Base-by-base conservation (phyloP, 257 asterid genomes). In the Solanum pinnatisectum region DNA sequence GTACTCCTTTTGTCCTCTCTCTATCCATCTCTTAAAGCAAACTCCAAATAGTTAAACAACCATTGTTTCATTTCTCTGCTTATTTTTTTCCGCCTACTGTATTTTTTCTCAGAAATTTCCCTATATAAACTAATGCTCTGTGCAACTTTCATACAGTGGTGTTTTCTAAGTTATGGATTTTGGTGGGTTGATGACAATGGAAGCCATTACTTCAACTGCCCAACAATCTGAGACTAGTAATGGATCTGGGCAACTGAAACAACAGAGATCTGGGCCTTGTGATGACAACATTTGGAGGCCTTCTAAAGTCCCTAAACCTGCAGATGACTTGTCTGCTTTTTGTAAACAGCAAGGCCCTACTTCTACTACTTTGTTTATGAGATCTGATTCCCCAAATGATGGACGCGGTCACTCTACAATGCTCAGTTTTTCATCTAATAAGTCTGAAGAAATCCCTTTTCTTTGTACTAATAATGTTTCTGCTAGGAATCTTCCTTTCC, bases 181-280 rank as follows among this genome's bases (percentile, higher is more conserved):
- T 59, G 90, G 91, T 86, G 71, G 89, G 65, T n/a, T 87, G 37
- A 60, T 89, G 59, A 33, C 87, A 72, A 46, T 72, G 87, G 82
- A 42, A 12, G 32, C 79, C 18, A 20, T 35, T 10, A 18, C 79
- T 32, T 22, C 15, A 20, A 35, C 16, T 33, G 81, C 9, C 10
- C 82, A 85, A 22, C 67, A 63, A 39, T 65, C 84, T 27, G 18
- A 74, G 10, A 22, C 8, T 36, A 84, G 72, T 84, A 68, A 81
- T 83, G 93, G 93, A 92, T 89, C 92, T 89, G 88, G 65, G 65
- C 65, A 56, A 56, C 65, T 56, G 10, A 56, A 56, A 56, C 65
- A 56, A 56, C 65, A 89, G 87, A 92, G 92, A 92, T 90, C 94
- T 87, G 89, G 88, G 32, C n/a, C 86, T 63, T 73, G 77, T 77